These are phyloP conservation scores for Fusarium lateritium DNA, from an alignment of 2,329 filamentous ascomycete genomes.

Conservation along the genomic window DNA sequence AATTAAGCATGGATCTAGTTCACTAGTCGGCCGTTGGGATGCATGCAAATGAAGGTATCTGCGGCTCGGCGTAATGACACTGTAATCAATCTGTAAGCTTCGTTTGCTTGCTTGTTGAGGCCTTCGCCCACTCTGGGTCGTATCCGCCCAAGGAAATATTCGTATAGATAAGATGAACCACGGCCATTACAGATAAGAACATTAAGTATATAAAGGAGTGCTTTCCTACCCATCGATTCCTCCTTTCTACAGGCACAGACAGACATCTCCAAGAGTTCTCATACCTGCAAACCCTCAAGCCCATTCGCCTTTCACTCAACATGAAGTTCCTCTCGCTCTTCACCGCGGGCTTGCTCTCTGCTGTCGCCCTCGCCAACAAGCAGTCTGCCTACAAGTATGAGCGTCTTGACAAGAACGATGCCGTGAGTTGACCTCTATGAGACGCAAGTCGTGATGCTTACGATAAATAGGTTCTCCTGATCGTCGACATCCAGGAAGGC, in stretches of 20 bases:
- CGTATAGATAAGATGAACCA: not conserved
- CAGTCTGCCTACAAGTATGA: slow-evolving; percentile 40
- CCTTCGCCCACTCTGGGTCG: too few relatives aligned
- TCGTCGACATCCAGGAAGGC: slow-evolving; percentile 58
- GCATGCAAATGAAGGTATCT: not conserved
- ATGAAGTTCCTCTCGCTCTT: slow-evolving; percentile 44
- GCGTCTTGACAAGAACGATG: slow-evolving; percentile 49
- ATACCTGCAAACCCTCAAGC: not conserved
- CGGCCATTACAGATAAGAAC: not conserved
- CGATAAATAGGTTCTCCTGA: slow-evolving; percentile 50
- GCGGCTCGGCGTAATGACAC: too few relatives aligned
- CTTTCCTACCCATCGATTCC: not conserved
- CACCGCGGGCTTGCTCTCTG: slow-evolving; percentile 29
- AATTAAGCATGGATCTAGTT: not conserved
- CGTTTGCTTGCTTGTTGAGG: too few relatives aligned
- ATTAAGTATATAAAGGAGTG: slow-evolving; percentile 24
- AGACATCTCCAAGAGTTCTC: slow-evolving; percentile 19
- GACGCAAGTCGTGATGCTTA: rapidly evolving
- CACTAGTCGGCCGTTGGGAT: not conserved
- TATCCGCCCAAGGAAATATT: not conserved
- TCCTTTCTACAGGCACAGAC: slow-evolving; percentile 19
- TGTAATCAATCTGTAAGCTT: too few relatives aligned
- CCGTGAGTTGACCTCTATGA: slow-evolving; percentile 19
- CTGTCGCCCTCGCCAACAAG: slow-evolving; percentile 31
- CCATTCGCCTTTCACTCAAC: not conserved